These are phyloP conservation scores for Sesbania bispinosa DNA, from an alignment of 306 rosid species.

Conservation along the genomic window DNA sequence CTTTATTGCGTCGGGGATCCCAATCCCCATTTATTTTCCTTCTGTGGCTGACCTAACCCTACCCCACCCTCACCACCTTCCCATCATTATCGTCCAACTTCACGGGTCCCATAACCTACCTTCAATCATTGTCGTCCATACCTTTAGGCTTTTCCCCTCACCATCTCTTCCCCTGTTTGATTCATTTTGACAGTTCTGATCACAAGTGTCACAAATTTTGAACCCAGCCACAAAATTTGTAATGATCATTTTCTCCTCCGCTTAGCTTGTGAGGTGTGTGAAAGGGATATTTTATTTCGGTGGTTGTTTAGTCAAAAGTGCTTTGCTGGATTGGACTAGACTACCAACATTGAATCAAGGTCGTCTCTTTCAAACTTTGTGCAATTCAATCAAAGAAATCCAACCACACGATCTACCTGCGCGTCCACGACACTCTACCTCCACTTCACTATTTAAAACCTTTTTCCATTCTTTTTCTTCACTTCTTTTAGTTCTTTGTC, in stretches of 20 bases:
- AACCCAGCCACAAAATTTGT: background rate
- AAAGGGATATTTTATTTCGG: background rate
- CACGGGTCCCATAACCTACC: background rate
- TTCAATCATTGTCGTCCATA: background rate
- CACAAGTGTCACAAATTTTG: background rate
- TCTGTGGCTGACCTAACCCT: background rate
- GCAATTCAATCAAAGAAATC: background rate
- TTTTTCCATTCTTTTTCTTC: too few species aligned
- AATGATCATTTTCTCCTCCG: background rate
- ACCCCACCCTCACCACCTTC: background rate
- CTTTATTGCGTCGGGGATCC: background rate
- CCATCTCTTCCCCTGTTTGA: background rate
- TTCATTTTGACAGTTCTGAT: background rate
- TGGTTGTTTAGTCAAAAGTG: conserved; percentile 20
- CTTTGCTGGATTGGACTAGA: background rate
- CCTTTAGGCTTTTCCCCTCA: background rate
- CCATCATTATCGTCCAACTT: background rate
- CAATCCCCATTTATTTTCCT: background rate
- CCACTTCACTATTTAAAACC: background rate
- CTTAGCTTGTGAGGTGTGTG: background rate
- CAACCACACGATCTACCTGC: background rate
- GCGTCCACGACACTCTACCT: background rate
- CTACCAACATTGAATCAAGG: background rate
- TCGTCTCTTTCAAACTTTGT: conserved; percentile 3
- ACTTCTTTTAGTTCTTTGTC: background rate